A percentile compares a stretch with the other conserved stretches of the same genome.
These are phyloP conservation scores for Asclepias syriaca DNA, from an alignment of 257 asterid species.

Conservation along the genomic window DNA sequence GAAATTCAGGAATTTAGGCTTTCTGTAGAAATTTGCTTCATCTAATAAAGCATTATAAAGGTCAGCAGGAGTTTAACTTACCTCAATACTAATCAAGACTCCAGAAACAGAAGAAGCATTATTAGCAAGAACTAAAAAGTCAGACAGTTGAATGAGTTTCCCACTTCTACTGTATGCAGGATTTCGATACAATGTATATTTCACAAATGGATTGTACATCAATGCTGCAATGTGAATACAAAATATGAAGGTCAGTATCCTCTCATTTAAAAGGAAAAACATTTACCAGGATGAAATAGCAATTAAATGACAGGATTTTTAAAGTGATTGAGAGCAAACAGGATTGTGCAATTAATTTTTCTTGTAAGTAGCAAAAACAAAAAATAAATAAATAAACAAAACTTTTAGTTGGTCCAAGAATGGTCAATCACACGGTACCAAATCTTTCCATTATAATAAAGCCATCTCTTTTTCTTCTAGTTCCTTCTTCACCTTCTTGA, in stretches of 20 bases:
- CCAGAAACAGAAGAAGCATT: constrained; percentile 63
- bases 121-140: constrained; percentile 61
- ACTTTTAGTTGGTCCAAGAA: neutral
- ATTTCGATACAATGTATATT: constrained; percentile 34
- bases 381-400: no score
- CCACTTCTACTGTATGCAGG: constrained; percentile 42
- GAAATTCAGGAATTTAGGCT: neutral
- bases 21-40: neutral
- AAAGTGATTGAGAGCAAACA: neutral
- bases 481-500: neutral
- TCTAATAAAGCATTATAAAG: constrained; percentile 5
- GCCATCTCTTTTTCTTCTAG: neutral
- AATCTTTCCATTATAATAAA: neutral
- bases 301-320: neutral
- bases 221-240: constrained; percentile 50
- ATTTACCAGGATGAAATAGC: neutral
- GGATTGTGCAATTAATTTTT: neutral
- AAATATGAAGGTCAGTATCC: constrained; percentile 1
- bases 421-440: neutral
- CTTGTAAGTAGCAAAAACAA: neutral
- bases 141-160: constrained; percentile 40
- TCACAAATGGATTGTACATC: constrained; percentile 36
- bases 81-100: constrained; percentile 65
- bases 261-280: neutral
- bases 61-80: constrained; percentile 25